These are phyloP conservation scores for Lotus japonicus DNA, from an alignment of 306 rosid genomes.

Conservation along the genomic window DNA sequence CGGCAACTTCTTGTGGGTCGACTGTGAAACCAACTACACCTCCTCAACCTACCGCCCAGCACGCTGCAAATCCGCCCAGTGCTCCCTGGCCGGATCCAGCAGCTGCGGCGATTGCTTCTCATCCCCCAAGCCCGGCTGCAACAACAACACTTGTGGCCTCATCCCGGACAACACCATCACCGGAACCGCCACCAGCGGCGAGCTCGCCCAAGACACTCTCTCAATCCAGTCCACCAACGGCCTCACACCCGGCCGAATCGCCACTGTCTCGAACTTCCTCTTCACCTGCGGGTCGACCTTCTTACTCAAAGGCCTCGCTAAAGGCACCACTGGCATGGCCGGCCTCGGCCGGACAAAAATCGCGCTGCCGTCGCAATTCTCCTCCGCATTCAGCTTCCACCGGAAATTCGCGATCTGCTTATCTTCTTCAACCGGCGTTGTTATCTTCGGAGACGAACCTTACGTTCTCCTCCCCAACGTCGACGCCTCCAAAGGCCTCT, in stretches of 20 bases:
- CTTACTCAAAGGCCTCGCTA: constrained; percentile 36
- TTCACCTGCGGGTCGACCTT: constrained; percentile 47
- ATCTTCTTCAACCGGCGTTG: constrained; percentile 29
- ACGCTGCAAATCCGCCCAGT: constrained; percentile 43
- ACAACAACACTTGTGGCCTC: constrained; percentile 54
- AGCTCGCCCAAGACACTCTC: constrained; percentile 37
- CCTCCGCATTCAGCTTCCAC: constrained; percentile 53
- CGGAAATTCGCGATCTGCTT: constrained; percentile 51
- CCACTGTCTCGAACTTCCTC: constrained; percentile 28
- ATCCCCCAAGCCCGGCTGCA: constrained; percentile 50
- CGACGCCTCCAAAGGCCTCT: constrained; percentile 30
- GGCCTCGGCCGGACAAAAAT: constrained; percentile 53
- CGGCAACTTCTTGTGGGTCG: constrained; percentile 50
- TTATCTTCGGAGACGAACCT: constrained; percentile 50
- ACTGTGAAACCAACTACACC: constrained; percentile 32
- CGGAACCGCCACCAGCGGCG: constrained; percentile 44
- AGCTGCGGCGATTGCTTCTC: constrained; percentile 53
- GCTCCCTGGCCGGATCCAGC: constrained; percentile 43
- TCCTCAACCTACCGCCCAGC: constrained; percentile 58
- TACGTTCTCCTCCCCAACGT: constrained; percentile 40
- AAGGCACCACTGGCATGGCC: constrained; percentile 50
- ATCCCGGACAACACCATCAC: constrained; percentile 37
- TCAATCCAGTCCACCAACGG: constrained; percentile 47
- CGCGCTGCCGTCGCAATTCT: constrained; percentile 39
- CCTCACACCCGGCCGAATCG: constrained; percentile 36